Evolutionary conservation across 78 protist species (phyloP).

Genomic region (Anaeramoeba flamelloides): DNA sequence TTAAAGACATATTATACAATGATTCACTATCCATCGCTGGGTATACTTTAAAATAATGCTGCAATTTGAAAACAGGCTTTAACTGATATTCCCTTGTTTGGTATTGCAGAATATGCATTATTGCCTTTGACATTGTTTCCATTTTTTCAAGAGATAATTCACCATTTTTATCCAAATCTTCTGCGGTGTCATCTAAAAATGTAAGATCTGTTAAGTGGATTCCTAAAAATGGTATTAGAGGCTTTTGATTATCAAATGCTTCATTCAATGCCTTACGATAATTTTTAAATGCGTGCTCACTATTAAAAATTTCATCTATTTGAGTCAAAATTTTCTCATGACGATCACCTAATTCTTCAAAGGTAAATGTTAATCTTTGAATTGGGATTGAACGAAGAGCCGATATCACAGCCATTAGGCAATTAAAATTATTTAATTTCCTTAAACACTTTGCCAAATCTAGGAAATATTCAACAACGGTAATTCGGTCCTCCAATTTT

Average conservation of each 20-base stretch:
- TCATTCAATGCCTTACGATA: background rate
- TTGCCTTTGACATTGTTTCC: background rate
- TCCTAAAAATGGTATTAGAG: background rate
- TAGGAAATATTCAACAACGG: background rate
- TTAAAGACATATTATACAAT: background rate
- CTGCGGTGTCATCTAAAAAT: background rate
- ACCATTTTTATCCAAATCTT: background rate
- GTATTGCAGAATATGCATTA: background rate
- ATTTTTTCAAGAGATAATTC: background rate
- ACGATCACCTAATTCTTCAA: background rate
- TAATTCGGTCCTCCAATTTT: background rate
- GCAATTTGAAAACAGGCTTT: background rate
- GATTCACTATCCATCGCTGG: background rate
- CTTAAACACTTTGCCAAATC: background rate
- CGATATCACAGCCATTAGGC: background rate
- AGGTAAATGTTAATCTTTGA: background rate
- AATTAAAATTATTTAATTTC: background rate
- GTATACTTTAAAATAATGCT: background rate
- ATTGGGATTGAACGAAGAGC: background rate
- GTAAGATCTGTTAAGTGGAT: background rate
- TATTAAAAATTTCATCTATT: background rate
- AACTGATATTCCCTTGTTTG: background rate
- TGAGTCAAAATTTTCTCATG: background rate
- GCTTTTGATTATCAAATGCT: background rate
- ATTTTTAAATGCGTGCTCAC: background rate